Percentiles rank a stretch among this genome's conserved stretches.
These are phyloP conservation scores for Pouteria glomerata DNA, from an alignment of 148 eudicot genomes.

Conservation along the genomic window DNA sequence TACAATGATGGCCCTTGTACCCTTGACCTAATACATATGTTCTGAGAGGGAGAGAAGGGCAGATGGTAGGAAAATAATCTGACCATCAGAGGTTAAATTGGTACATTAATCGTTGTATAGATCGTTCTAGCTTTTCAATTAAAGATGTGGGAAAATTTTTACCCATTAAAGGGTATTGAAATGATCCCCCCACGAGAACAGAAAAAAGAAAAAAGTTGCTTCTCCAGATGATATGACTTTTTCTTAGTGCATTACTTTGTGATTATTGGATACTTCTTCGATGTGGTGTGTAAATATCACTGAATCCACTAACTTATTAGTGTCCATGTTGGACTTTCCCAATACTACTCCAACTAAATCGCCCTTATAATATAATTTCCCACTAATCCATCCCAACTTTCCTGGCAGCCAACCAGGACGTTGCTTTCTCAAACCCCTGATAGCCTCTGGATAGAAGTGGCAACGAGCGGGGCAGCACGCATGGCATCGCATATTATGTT, in stretches of 20 bases:
- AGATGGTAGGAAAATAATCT: neutral
- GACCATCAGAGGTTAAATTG: neutral
- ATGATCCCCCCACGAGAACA: neutral
- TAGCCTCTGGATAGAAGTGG: too few relatives aligned
- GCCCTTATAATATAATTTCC: too few relatives aligned
- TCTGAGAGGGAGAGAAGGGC: neutral
- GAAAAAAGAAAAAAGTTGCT: too few relatives aligned
- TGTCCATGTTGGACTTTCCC: neutral
- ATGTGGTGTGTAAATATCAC: too few relatives aligned
- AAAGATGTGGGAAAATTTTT: neutral
- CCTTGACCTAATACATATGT: too few relatives aligned
- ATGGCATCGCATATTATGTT: too few relatives aligned
- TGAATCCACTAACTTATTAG: neutral
- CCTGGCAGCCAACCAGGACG: neutral
- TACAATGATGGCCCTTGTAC: too few relatives aligned
- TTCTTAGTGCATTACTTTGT: neutral
- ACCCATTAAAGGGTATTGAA: conserved; percentile 2
- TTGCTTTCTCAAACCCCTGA: too few relatives aligned
- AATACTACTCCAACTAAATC: too few relatives aligned
- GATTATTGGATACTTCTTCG: neutral
- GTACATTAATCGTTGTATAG: neutral
- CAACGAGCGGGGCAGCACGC: too few relatives aligned
- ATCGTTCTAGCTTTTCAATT: neutral
- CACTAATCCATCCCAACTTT: neutral
- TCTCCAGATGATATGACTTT: neutral